A percentile compares a stretch with the other conserved stretches of the same genome.
phyloP scores from a whole-genome alignment of 192 early-diverging fungal genomes.

The Rhizophagus clarus region DNA sequence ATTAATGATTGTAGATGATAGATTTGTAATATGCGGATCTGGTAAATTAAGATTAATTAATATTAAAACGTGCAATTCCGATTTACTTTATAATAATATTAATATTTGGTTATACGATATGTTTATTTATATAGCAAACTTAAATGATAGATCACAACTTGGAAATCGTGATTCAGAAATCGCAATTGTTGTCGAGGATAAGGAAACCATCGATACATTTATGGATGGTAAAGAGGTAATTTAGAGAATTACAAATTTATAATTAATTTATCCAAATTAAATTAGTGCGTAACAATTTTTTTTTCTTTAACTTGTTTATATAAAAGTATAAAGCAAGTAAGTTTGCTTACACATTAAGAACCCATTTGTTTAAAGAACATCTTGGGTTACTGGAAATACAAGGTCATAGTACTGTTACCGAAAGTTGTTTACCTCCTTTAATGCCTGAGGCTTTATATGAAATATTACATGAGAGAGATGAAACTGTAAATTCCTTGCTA shows the following conservation, averaged over 20 bases:
- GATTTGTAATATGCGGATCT: constrained; percentile 77
- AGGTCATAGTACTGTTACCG: constrained; percentile 39
- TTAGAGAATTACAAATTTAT: background rate
- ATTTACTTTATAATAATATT: background rate
- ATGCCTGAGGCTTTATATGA: constrained; percentile 8
- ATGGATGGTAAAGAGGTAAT: constrained; percentile 69
- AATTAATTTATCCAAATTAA: background rate
- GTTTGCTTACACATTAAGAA: constrained; percentile 72
- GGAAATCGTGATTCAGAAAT: constrained; percentile 87
- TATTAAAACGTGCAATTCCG: background rate
- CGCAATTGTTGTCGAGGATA: constrained; percentile 84
- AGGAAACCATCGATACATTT: constrained; percentile 60
- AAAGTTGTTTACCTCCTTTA: constrained; percentile 34
- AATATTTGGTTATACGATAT: background rate
- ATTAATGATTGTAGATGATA: constrained; percentile 88
- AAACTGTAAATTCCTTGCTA: background rate
- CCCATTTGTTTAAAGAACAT: constrained; percentile 82
- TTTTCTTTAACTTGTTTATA: background rate
- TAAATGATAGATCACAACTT: constrained; percentile 86
- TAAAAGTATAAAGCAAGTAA: constrained; percentile 65
- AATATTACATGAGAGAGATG: background rate
- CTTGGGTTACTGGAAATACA: constrained; percentile 66
- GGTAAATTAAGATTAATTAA: constrained; percentile 29
- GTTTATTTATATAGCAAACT: constrained; percentile 57
- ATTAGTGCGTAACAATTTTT: background rate